These are phyloP conservation scores for Mrakia frigida DNA, from an alignment of 768 basidiomycete species.

Conservation along the genomic window DNA sequence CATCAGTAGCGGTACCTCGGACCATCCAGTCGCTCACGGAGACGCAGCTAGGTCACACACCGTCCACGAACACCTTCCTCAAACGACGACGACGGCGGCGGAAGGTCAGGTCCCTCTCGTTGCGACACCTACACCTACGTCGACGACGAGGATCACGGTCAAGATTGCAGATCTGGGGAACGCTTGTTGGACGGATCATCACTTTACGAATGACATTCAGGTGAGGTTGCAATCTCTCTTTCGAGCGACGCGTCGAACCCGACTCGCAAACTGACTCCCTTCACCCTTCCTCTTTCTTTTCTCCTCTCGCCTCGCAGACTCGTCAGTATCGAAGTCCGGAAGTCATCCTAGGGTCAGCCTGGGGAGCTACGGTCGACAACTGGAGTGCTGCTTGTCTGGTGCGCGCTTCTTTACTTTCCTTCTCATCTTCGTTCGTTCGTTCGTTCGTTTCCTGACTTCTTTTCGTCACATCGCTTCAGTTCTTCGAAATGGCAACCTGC, in stretches of 20 bases:
- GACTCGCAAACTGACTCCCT: not conserved
- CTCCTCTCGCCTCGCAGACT: slow-evolving; percentile 51
- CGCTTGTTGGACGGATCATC: slow-evolving; percentile 85
- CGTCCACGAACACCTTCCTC: not conserved
- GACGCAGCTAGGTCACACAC: slow-evolving; percentile 21
- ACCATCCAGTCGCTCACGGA: slow-evolving; percentile 29
- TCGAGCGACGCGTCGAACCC: not conserved
- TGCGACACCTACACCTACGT: slow-evolving; percentile 46
- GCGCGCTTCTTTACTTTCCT: not conserved
- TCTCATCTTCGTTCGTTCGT: slow-evolving; percentile 50
- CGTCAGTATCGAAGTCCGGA: slow-evolving; percentile 96
- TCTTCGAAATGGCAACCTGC: slow-evolving; percentile 89
- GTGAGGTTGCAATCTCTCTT: not conserved
- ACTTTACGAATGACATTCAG: slow-evolving; percentile 80
- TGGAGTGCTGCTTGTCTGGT: slow-evolving; percentile 76
- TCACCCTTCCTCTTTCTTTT: not conserved
- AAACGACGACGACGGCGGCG: not conserved
- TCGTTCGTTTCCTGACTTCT: not conserved
- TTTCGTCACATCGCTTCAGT: slow-evolving; percentile 47
- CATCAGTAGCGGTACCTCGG: not conserved
- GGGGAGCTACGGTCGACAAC: slow-evolving; percentile 90
- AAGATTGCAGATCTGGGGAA: slow-evolving; percentile 99
- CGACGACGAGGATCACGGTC: slow-evolving; percentile 71
- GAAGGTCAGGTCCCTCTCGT: slow-evolving; percentile 35
- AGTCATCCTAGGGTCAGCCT: slow-evolving; percentile 91